Conservation (phyloP, 2,329 filamentous ascomycete species). For the Talaromyces sp. region DNA sequence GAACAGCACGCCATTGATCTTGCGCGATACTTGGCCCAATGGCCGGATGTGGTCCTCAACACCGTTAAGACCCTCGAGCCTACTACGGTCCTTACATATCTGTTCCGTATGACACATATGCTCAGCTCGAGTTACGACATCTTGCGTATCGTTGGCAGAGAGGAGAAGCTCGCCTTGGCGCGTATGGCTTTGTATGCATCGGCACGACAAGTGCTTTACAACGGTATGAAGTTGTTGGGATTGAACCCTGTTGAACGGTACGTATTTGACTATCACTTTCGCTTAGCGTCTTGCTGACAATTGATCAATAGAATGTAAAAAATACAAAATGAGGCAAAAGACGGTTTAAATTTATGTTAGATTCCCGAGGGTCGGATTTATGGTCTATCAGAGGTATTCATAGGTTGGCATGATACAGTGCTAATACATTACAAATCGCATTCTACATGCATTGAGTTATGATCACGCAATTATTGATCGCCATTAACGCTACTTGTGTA, state of each 20-base stretch:
- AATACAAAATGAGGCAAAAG: neutral
- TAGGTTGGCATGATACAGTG: neutral
- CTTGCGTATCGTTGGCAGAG: slow-evolving; percentile 61
- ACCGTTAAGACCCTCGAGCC: slow-evolving; percentile 67
- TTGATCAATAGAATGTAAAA: slow-evolving; percentile 5
- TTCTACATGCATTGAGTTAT: neutral
- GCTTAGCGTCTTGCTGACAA: neutral
- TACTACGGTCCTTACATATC: slow-evolving; percentile 63
- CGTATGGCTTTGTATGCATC: slow-evolving; percentile 62
- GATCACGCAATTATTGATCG: neutral
- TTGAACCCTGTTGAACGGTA: slow-evolving; percentile 63
- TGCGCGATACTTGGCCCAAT: slow-evolving; percentile 61
- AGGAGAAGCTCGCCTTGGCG: slow-evolving; percentile 58
- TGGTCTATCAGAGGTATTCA: slow-evolving; percentile 30
- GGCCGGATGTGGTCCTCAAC: slow-evolving; percentile 63
- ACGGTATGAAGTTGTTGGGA: slow-evolving; percentile 65
- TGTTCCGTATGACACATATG: slow-evolving; percentile 66
- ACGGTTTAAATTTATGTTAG: slow-evolving; percentile 3
- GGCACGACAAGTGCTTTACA: slow-evolving; percentile 62
- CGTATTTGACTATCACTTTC: slow-evolving; percentile 20
- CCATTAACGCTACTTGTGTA: neutral
- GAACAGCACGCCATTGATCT: slow-evolving; percentile 63
- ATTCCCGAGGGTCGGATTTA: slow-evolving; percentile 7
- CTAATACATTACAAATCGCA: neutral
- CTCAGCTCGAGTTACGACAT: slow-evolving; percentile 63